These are phyloP conservation scores for Neonectria sp. DNA, from an alignment of 2,329 filamentous ascomycete genomes.

Conservation along the genomic window DNA sequence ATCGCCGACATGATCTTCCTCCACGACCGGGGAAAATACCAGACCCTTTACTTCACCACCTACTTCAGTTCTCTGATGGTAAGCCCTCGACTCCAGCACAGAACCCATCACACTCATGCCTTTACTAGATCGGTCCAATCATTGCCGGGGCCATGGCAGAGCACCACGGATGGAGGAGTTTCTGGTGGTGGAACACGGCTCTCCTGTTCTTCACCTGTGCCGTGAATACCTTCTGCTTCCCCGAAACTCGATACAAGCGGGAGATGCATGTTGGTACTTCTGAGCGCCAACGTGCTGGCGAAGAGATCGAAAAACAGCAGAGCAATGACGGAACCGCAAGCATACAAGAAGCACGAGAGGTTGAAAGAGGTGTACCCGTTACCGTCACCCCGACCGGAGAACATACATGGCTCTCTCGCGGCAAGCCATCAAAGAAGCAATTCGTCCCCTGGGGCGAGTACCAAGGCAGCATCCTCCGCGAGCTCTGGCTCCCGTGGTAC, in stretches of 20 bases:
- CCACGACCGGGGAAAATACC: conserved; percentile 25
- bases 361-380: neutral
- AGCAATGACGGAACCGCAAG: conserved; percentile 19
- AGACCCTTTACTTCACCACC: conserved; percentile 18
- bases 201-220: conserved; percentile 22
- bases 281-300: neutral
- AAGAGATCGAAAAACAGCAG: conserved; percentile 13
- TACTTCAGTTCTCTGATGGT: conserved; percentile 27
- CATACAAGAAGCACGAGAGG: conserved; percentile 12
- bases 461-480: conserved; percentile 24
- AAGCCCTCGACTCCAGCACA: neutral
- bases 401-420: conserved; percentile 21
- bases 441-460: conserved; percentile 19
- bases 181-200: conserved; percentile 28
- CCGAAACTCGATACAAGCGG: conserved; percentile 18
- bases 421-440: conserved; percentile 26
- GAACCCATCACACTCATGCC: neutral
- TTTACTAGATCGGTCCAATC: conserved; percentile 20
- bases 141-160: conserved; percentile 26
- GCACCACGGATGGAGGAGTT: conserved; percentile 23
- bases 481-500: conserved; percentile 28
- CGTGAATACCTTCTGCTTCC: conserved; percentile 14
- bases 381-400: conserved; percentile 5
- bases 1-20: conserved; percentile 31
- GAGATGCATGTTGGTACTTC: conserved; percentile 1